Base-by-base conservation (phyloP, 805 yeast genomes). In the Candida chauliodis region DNA sequence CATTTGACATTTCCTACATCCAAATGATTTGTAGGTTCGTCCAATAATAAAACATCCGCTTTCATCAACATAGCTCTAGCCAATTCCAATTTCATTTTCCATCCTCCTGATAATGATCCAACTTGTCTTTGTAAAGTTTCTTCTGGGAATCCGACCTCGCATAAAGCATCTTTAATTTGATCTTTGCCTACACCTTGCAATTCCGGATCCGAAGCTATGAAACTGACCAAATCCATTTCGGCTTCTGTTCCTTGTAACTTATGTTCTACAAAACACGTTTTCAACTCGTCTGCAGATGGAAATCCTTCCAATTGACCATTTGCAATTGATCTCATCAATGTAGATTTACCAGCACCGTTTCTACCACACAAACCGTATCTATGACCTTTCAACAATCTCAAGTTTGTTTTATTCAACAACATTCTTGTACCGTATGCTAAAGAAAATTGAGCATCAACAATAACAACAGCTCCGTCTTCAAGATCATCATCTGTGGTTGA, bases 1-100 rank as follows among this genome's bases (percentile, higher is more conserved):
- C 99, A 91, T 58, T 83, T 78, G 43, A 93, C 98, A 53, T 91
- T 91, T 30, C 78, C 71, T 35, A 88, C 96, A 71, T 93, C 99
- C 76, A 91, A 79, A 71, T 91, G 99, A 70, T 91, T 91, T 48
- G 99, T 91, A 62, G 99, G 99, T 78, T 91, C 99, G 67, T 91
- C 99, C 57, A 91, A 75, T 51, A 91, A 73, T 55, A 91, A 75
- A 40, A 91, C 90, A 66, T 91, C 99, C 24, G 98, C 99, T 64
- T 82, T 88, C 88, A 89, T 86, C 51, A 91, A 73, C 96, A 91
- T 90, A 25, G 98, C 99, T 70, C 97, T 83, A n/a, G 98, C 99
- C 55, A 91, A 74, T 67, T 90, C 98, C 51, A 91, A 76, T 69
- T 91, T 91, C 99, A 91, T 91, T 69, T 93, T 93, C 99, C 99